Conservation (phyloP, 2,329 filamentous ascomycete species). For the Rhytidhysteron rufulum region DNA sequence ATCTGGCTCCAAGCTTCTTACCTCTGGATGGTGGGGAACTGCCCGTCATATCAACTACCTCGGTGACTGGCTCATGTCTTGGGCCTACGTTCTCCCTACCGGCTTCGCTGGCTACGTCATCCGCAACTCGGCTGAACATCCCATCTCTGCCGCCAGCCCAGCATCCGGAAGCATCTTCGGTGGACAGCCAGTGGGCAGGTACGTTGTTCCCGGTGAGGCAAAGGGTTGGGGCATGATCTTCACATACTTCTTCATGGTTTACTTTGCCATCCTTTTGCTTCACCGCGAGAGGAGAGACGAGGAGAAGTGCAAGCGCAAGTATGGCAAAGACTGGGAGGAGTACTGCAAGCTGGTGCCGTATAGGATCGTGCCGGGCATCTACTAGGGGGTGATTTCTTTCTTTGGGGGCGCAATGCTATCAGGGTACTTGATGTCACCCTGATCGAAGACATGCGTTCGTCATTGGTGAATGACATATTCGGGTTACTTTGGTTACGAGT, state of each 20-base stretch:
- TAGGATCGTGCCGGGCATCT: slow-evolving; percentile 80
- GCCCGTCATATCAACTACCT: slow-evolving; percentile 95
- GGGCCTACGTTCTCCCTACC: slow-evolving; percentile 85
- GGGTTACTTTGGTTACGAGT: neutral
- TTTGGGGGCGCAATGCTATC: slow-evolving; percentile 18
- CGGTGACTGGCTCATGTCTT: slow-evolving; percentile 91
- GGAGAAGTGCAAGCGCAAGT: slow-evolving; percentile 86
- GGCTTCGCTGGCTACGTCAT: slow-evolving; percentile 79
- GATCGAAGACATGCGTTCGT: slow-evolving; percentile 27
- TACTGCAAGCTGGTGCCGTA: slow-evolving; percentile 81
- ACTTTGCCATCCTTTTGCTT: slow-evolving; percentile 82
- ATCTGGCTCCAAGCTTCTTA: slow-evolving; percentile 74
- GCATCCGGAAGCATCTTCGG: slow-evolving; percentile 53
- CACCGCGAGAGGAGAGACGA: slow-evolving; percentile 87
- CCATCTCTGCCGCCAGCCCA: slow-evolving; percentile 34
- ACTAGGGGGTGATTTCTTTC: slow-evolving; percentile 47
- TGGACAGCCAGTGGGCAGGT: slow-evolving; percentile 55
- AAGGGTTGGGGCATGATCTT: slow-evolving; percentile 81
- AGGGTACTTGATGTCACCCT: slow-evolving; percentile 5
- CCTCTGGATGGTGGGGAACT: slow-evolving; percentile 88
- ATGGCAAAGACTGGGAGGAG: slow-evolving; percentile 85
- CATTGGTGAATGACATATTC: neutral
- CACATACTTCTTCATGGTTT: slow-evolving; percentile 92
- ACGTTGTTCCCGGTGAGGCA: slow-evolving; percentile 67
- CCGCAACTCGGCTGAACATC: slow-evolving; percentile 40